Conservation (phyloP, 306 rosid genomes). For the Medicago lupulina region DNA sequence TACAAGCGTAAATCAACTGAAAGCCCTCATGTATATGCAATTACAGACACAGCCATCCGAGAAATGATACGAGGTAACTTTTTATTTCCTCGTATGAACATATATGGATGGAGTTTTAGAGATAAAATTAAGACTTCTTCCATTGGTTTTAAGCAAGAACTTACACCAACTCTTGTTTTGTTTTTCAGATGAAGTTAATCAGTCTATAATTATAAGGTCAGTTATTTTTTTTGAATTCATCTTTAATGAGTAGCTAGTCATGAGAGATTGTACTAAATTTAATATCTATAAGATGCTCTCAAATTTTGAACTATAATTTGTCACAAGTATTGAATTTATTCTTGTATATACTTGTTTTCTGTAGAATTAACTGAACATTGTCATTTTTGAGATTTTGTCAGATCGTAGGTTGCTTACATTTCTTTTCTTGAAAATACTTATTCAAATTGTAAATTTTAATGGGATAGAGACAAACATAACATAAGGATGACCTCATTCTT, state of each 20-base stretch:
- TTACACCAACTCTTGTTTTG: conserved; percentile 34
- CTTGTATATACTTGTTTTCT: conserved; percentile 20
- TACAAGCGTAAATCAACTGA: conserved; percentile 75
- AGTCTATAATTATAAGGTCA: conserved; percentile 90
- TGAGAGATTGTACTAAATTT: background rate
- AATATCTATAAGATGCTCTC: conserved; percentile 12
- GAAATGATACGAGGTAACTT: conserved; percentile 87
- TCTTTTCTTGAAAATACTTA: conserved; percentile 19
- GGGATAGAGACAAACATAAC: conserved; percentile 11
- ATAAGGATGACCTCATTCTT: conserved; percentile 2
- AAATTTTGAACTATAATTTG: conserved; percentile 17
- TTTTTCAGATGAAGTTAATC: conserved; percentile 93
- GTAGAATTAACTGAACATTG: conserved; percentile 2
- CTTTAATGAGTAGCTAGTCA: conserved; percentile 15
- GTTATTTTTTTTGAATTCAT: conserved; percentile 35
- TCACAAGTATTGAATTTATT: conserved; percentile 15
- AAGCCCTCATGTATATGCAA: conserved; percentile 94
- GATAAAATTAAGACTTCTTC: conserved; percentile 28
- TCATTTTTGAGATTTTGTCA: background rate
- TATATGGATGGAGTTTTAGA: conserved; percentile 31
- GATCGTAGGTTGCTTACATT: conserved; percentile 1
- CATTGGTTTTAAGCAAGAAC: conserved; percentile 39
- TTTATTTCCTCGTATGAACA: background rate
- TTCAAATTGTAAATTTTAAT: background rate
- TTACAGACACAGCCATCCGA: conserved; percentile 85